Evolutionary conservation across 75 land plant species (phyloP).

Genomic region (Larix kaempferi): DNA sequence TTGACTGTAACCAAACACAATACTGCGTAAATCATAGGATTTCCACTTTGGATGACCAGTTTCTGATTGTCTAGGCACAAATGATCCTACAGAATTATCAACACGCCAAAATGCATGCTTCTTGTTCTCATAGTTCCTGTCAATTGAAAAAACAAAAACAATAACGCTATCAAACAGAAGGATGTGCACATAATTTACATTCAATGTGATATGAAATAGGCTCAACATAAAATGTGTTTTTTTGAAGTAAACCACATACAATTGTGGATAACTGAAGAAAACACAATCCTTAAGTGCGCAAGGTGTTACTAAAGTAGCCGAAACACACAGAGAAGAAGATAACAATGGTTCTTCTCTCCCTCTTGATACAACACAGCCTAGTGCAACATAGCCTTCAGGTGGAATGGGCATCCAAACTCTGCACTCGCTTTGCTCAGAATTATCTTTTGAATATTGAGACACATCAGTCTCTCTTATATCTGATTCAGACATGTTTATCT

Average conservation of each 20-base stretch:
- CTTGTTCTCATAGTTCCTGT: slow-evolving; percentile 25
- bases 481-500: neutral
- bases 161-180: neutral
- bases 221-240: neutral
- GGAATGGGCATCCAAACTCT: slow-evolving; percentile 91
- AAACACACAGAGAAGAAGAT: slow-evolving; percentile 69
- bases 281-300: slow-evolving; percentile 79
- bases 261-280: slow-evolving; percentile 15
- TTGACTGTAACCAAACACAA: slow-evolving; percentile 32
- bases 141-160: neutral
- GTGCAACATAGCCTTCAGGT: slow-evolving; percentile 88
- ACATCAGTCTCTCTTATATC: neutral
- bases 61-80: slow-evolving; percentile 51
- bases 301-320: slow-evolving; percentile 60
- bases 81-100: slow-evolving; percentile 83
- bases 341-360: slow-evolving; percentile 61
- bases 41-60: slow-evolving; percentile 16
- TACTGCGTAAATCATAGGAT: slow-evolving; percentile 74
- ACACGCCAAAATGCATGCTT: slow-evolving; percentile 81
- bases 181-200: neutral
- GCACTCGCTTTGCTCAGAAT: slow-evolving; percentile 24
- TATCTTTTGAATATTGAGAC: neutral
- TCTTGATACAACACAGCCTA: slow-evolving; percentile 80
- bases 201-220: neutral
- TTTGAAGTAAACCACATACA: slow-evolving; percentile 27